Conservation (phyloP, 768 basidiomycete species). For the Termitomyces heimii region DNA sequence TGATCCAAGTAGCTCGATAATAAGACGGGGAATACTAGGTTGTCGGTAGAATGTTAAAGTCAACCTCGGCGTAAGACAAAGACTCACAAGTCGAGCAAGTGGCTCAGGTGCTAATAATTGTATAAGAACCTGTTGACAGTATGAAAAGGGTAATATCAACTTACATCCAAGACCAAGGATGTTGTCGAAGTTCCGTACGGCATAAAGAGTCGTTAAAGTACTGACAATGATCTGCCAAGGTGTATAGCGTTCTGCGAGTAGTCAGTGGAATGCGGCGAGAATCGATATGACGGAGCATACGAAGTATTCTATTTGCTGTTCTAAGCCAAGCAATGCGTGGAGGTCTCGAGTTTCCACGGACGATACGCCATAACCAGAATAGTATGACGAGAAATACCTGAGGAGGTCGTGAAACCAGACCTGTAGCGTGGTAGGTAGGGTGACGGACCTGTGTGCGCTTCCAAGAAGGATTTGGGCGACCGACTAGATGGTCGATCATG, state of each 20-base stretch:
- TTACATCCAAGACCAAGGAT: conserved; percentile 76
- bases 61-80: neutral
- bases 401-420: neutral
- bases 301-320: conserved; percentile 48
- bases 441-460: conserved; percentile 70
- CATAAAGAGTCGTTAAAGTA: conserved; percentile 82
- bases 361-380: conserved; percentile 87
- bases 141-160: conserved; percentile 17
- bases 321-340: conserved; percentile 67
- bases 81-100: conserved; percentile 73
- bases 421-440: neutral
- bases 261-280: neutral
- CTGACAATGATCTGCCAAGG: conserved; percentile 95
- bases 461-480: conserved; percentile 86
- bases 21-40: conserved; percentile 84
- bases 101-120: conserved; percentile 78
- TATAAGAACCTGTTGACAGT: neutral
- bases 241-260: conserved; percentile 63
- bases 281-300: conserved; percentile 32
- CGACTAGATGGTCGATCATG: conserved; percentile 94
- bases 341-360: conserved; percentile 54
- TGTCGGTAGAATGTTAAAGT: neutral
- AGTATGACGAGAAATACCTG: conserved; percentile 87
- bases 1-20: conserved; percentile 95
- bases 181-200: conserved; percentile 78